Conservation (phyloP, 257 asterid species). For the Avicennia marina region DNA sequence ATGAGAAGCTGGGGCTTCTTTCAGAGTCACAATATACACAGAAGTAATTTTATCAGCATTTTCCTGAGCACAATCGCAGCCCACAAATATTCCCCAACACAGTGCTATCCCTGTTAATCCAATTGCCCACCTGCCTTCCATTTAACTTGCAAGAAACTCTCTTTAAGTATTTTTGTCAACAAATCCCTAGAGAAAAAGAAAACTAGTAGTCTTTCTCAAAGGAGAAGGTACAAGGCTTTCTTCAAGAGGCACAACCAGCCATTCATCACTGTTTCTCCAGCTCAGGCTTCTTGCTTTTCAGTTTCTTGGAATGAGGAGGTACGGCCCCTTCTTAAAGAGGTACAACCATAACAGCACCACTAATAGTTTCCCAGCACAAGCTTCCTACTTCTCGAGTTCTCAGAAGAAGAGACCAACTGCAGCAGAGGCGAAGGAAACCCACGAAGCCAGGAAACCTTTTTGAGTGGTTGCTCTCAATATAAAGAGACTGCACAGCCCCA, state of each 20-base stretch:
- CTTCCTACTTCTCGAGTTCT: conserved; percentile 12
- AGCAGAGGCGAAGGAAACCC: conserved; percentile 18
- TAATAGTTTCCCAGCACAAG: conserved; percentile 21
- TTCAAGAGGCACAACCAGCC: conserved; percentile 35
- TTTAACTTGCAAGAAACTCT: conserved; percentile 19
- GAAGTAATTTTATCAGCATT: conserved; percentile 38
- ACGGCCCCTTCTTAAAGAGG: conserved; percentile 23
- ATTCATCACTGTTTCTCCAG: conserved; percentile 15
- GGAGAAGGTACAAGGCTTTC: conserved; percentile 20
- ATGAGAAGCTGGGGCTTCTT: conserved; percentile 65
- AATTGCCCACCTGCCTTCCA: conserved; percentile 43
- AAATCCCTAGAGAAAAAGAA: conserved; percentile 12
- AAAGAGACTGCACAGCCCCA: conserved; percentile 24
- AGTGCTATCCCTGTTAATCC: conserved; percentile 28
- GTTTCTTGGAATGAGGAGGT: conserved; percentile 23
- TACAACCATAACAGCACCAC: conserved; percentile 16
- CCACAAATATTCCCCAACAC: conserved; percentile 44
- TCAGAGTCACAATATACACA: conserved; percentile 86
- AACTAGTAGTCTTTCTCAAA: conserved; percentile 15
- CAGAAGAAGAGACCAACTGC: conserved; percentile 21
- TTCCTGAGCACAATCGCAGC: conserved; percentile 36
- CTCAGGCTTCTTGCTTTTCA: conserved; percentile 19
- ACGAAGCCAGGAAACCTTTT: conserved; percentile 32
- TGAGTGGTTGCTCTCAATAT: conserved; percentile 31
- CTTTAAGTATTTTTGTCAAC: background rate